These are phyloP conservation scores for Puccinia polysora DNA, from an alignment of 1,284 basidiomycete genomes.

Conservation along the genomic window DNA sequence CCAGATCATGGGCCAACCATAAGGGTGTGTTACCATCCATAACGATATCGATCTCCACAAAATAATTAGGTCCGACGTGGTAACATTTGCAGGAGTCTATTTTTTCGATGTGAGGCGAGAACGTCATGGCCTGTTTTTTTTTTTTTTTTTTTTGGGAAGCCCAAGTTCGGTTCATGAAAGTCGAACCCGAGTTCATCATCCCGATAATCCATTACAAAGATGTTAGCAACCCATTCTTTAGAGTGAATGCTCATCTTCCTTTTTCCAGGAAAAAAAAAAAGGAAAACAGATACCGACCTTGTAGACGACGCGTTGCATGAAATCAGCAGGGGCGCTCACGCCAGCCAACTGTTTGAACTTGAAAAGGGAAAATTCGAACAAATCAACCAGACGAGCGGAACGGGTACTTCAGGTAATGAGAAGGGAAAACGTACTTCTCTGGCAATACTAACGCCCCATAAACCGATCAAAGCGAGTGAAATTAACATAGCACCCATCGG, in stretches of 20 bases:
- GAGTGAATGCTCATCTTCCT: no score
- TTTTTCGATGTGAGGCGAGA: conserved; percentile 67
- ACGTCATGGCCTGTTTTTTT: conserved; percentile 64
- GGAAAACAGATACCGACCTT: conserved; percentile 57
- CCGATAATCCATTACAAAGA: no score
- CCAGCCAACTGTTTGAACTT: conserved; percentile 86
- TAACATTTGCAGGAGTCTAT: conserved; percentile 64
- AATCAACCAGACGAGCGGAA: neutral
- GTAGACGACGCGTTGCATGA: conserved; percentile 84
- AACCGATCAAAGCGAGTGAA: conserved; percentile 69
- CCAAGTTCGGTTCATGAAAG: no score
- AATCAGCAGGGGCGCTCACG: conserved; percentile 82
- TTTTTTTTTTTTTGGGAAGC: neutral
- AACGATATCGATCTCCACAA: conserved; percentile 91
- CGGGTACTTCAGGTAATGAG: neutral
- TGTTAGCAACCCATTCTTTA: no score
- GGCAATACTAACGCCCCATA: conserved; percentile 60
- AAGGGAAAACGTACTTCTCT: conserved; percentile 20
- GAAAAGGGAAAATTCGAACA: conserved; percentile 12
- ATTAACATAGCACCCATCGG: conserved; percentile 60
- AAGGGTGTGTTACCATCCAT: conserved; percentile 83
- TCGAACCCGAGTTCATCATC: no score
- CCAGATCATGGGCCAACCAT: conserved; percentile 77
- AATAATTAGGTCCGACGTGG: conserved; percentile 64
- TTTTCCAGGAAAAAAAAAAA: neutral